phyloP scores from a whole-genome alignment of 768 basidiomycete species.

The Mycena alexandri region DNA sequence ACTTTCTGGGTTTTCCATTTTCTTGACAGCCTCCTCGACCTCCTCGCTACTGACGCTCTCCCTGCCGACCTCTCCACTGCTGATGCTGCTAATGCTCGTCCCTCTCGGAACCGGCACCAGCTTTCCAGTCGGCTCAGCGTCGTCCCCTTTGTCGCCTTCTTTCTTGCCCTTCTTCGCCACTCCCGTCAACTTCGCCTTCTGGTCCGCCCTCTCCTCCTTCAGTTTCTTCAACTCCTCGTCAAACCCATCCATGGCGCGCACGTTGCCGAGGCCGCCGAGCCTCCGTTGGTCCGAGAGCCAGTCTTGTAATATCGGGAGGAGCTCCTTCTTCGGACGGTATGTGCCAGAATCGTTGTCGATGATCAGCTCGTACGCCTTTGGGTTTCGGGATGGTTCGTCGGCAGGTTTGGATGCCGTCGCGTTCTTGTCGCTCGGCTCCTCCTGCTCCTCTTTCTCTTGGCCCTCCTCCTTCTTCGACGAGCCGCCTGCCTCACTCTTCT shows the following conservation, averaged over 20 bases:
- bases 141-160: neutral
- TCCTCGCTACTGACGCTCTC: slow-evolving; percentile 27
- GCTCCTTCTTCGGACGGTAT: slow-evolving; percentile 56
- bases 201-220: slow-evolving; percentile 33
- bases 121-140: neutral
- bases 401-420: neutral
- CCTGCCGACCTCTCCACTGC: slow-evolving; percentile 13
- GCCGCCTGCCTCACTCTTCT: too few relatives aligned
- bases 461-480: too few relatives aligned
- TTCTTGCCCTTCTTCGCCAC: slow-evolving; percentile 20
- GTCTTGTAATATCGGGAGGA: slow-evolving; percentile 51
- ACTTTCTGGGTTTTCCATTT: slow-evolving; percentile 4
- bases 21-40: slow-evolving; percentile 25
- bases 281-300: slow-evolving; percentile 50
- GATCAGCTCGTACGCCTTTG: slow-evolving; percentile 56
- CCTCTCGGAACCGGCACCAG: slow-evolving; percentile 28
- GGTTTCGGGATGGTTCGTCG: slow-evolving; percentile 36
- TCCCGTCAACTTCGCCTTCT: slow-evolving; percentile 45
- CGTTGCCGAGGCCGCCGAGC: slow-evolving; percentile 53
- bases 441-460: neutral
- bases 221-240: slow-evolving; percentile 45
- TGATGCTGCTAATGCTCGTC: slow-evolving; percentile 25
- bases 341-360: slow-evolving; percentile 64
- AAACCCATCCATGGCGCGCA: slow-evolving; percentile 53
- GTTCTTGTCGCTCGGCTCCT: neutral